Base-by-base conservation (phyloP, 2,329 filamentous ascomycete genomes). In the Hansfordia pulvinata region DNA sequence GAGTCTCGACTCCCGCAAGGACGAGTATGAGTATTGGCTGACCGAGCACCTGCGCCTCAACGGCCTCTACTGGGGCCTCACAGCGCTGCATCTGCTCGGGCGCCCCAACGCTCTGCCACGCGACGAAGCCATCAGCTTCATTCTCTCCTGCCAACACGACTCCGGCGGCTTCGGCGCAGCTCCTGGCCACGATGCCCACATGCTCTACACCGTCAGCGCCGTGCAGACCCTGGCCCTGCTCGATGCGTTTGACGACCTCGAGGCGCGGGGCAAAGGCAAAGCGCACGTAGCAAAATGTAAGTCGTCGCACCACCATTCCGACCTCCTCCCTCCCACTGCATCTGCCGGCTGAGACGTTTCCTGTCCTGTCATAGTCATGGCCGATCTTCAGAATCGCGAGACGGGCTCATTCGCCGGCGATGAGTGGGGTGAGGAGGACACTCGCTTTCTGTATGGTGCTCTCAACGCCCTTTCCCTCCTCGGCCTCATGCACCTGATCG, bases 11-110 rank as follows among this genome's bases (percentile, higher is more conserved):
- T 85, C 78, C 38, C 77, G 80, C 48, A 85, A 81, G 58, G 85
- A 96, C 62, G 83, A 94, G 55, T 76, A 93, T 42, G 85, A 94
- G 53, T 98, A 96, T 60, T 94, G 88, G 80, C 65, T 96, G 48
- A 98, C 90, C 10, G 88, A 98, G 55, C 90, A 98, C 51, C 66
- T 98, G 39, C 84, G 90, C 34, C 69, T 98, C 31, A 94, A 90
- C 50, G 90, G 90, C 23, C 70, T 98, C 25, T 98, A 98, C 55
- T 98, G 90, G 90, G 90, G 90, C 10, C 58, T 98, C 30, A 90
- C 77, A 6, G 79, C 88, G 6, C 68, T 96, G 20, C 80, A 93
- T 59, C 66, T 96, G 16, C 72, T 98, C 32, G 71, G 76, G 25
- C 76, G 69, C 30, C 83, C 86, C 2, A 73, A 92, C 35, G 84